Percentiles rank a stretch among this genome's conserved stretches.
phyloP scores from a whole-genome alignment of 1,139 yeast species.

The Candida mesenterica region DNA sequence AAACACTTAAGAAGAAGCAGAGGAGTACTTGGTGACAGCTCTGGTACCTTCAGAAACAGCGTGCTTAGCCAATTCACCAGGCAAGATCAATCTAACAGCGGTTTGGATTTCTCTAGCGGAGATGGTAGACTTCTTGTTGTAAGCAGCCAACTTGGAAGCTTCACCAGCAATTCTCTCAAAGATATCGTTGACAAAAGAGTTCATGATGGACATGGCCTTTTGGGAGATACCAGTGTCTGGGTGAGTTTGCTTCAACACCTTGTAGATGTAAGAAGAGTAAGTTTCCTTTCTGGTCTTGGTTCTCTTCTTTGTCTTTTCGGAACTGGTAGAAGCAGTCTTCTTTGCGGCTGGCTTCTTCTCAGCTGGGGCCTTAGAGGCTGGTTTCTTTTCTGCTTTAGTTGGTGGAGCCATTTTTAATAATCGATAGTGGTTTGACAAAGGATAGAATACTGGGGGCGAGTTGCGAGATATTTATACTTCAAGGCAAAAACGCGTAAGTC shows the following conservation, averaged over 20 bases:
- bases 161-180: slow-evolving; percentile 95
- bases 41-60: slow-evolving; percentile 99
- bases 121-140: slow-evolving; percentile 98
- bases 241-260: slow-evolving; percentile 97
- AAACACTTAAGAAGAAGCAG: slow-evolving; percentile 49
- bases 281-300: slow-evolving; percentile 98
- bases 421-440: too few relatives aligned
- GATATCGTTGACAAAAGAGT: slow-evolving; percentile 96
- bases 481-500: slow-evolving; percentile 4
- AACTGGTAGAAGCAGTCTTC: slow-evolving; percentile 27
- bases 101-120: slow-evolving; percentile 99
- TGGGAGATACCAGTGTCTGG: slow-evolving; percentile 99
- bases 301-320: slow-evolving; percentile 89
- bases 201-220: slow-evolving; percentile 98
- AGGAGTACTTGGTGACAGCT: slow-evolving; percentile 99
- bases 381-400: slow-evolving; percentile 29
- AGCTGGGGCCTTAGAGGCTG: slow-evolving; percentile 32
- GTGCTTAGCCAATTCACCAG: slow-evolving; percentile 99
- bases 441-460: slow-evolving; percentile 2
- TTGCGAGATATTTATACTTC: slow-evolving; percentile 2
- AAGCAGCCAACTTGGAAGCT: slow-evolving; percentile 99
- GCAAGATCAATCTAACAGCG: slow-evolving; percentile 97
- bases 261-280: slow-evolving; percentile 97
- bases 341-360: slow-evolving; percentile 33
- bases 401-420: slow-evolving; percentile 28